Base-by-base conservation (phyloP, 306 rosid genomes). In the Pterocarpus macrocarpus region DNA sequence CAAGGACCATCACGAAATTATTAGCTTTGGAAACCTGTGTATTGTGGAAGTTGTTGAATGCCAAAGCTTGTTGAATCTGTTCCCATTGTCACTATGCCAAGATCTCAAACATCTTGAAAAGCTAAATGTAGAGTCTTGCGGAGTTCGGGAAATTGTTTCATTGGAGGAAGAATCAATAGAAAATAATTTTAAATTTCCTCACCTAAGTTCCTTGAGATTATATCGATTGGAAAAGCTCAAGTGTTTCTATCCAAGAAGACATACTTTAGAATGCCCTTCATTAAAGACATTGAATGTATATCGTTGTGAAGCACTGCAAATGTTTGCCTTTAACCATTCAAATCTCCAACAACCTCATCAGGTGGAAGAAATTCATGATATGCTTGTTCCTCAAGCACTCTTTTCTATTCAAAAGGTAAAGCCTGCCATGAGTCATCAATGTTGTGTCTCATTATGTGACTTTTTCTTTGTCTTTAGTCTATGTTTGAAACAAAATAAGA, bases 361-460 rank as follows among this genome's bases (percentile, higher is more conserved):
- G 12, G 39, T 69, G 11, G 58, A 28, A 12, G 28, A 30, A 45
- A 45, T 11, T 69, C 57, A 70, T 8, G 57, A 70, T 70, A 14
- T 15, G 13, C 44, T 1, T 36, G 8, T n/a, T 32, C n/a, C 10
- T 47, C 52, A 72, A 55, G 45, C 76, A 5, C 45, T 72, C 2
- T 73, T 73, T 56, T 56, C 14, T 5, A 56, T 73, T 11, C 53
- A 73, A 56, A 73, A 36, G 77, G 65, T 55, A 72, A 10, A 35
- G 8, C 3, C 22, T 2, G 9, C 13, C 13, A 1, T 70, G 35
- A 4, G 11, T 34, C 1, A 35, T 63, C 10, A 2, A 1, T 35
- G 44, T 32, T 15, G 6, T 62, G 17, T 32, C 11, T 32, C 3
- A 32, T 11, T 33, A 12, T 13, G 14, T 49, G 13, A 50, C 16